Evolutionary conservation across 2,329 filamentous ascomycete genomes (phyloP).

Genomic region (Cladosporium cucumerinum): DNA sequence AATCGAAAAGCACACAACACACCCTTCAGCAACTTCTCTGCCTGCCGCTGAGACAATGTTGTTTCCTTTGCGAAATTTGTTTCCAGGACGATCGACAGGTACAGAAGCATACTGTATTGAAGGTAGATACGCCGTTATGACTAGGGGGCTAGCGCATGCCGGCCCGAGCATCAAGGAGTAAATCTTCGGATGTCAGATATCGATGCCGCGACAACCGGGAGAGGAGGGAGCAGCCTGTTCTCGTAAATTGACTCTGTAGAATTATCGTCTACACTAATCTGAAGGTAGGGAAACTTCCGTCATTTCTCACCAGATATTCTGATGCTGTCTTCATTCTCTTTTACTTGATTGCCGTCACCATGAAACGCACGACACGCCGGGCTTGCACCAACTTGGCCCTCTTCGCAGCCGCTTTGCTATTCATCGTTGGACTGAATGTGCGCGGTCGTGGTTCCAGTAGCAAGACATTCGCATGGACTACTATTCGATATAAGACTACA

Average conservation of each 20-base stretch:
- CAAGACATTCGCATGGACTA: conserved; percentile 42
- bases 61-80: not conserved
- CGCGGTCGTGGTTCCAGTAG: conserved; percentile 30
- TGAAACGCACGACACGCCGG: conserved; percentile 39
- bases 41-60: not conserved
- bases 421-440: conserved; percentile 40
- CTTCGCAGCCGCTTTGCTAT: conserved; percentile 35
- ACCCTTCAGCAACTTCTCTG: not conserved
- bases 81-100: not conserved
- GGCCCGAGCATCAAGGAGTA: not conserved
- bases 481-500: conserved; percentile 42
- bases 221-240: not conserved
- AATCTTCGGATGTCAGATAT: conserved; percentile 5
- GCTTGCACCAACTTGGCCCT: conserved; percentile 36
- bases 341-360: conserved; percentile 14
- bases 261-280: not conserved
- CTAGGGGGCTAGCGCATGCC: not conserved
- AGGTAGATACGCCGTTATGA: not conserved
- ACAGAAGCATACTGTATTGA: not conserved
- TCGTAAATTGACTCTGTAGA: not conserved
- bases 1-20: not conserved
- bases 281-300: not conserved
- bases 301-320: not conserved
- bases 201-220: not conserved
- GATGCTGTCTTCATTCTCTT: not conserved